phyloP scores from a whole-genome alignment of 768 basidiomycete species.

The Russula vinacea region DNA sequence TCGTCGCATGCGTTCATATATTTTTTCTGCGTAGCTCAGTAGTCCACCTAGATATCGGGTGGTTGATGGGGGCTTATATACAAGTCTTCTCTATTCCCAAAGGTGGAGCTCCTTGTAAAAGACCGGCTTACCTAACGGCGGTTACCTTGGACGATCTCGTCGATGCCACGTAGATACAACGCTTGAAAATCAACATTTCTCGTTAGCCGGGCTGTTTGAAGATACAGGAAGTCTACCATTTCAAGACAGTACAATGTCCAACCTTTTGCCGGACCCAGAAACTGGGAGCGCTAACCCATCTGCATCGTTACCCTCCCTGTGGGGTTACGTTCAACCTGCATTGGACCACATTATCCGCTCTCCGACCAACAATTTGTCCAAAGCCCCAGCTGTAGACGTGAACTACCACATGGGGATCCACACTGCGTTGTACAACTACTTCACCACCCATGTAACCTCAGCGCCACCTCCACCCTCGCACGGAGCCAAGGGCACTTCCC shows the following conservation, averaged over 20 bases:
- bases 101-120: not conserved
- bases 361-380: conserved; percentile 55
- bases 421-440: conserved; percentile 82
- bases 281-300: conserved; percentile 62
- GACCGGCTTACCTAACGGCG: conserved; percentile 10
- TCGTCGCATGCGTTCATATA: not conserved
- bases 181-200: conserved; percentile 2
- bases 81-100: not conserved
- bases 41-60: not conserved
- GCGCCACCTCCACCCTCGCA: conserved; percentile 23
- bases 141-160: not conserved
- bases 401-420: conserved; percentile 74
- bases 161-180: conserved; percentile 16
- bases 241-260: conserved; percentile 8
- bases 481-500: not conserved
- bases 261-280: conserved; percentile 24
- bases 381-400: conserved; percentile 69
- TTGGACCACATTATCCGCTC: conserved; percentile 73
- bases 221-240: not conserved
- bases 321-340: conserved; percentile 73
- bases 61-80: not conserved
- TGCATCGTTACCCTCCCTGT: conserved; percentile 65
- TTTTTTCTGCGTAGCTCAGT: too few species aligned
- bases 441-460: conserved; percentile 35
- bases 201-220: conserved; percentile 4